Base-by-base conservation (phyloP, 129 eudicot genomes). In the Apium graveolens region DNA sequence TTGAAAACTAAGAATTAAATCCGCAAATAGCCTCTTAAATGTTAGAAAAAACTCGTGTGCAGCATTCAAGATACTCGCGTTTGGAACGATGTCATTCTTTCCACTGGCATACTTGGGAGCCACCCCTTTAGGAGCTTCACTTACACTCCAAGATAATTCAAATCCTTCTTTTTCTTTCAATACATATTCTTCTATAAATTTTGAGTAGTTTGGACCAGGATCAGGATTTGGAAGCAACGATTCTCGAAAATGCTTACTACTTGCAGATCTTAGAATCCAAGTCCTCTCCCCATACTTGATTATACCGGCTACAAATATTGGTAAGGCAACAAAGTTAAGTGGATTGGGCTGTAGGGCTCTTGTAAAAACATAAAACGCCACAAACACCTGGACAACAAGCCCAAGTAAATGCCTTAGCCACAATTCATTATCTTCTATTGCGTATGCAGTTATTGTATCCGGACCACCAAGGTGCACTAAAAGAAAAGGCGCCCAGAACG, bases 401-500 rank as follows among this genome's bases (percentile, higher is more conserved):
- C 83, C 85, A 13, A 63, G 79, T 70, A 78, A 32, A 60, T 83
- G 87, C 45, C 89, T 60, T 53, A 80, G 79, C 87, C 87, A 86
- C 42, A 86, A 84, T 70, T 86, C 89, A 69, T 83, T 86, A 63
- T 86, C 89, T 72, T 83, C 89, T 27, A 86, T 63, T 5, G 87
- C 72, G 73, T 80, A 84, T 21, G 89, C 89, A 72, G 85, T 80
- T 13, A 86, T 83, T 13, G 87, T 81, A 70, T 86, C 89, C 5
- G 86, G 89, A 17, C 88, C 88, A 31, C 88, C 88, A 16, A 85
- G 76, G 75, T 85, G 88, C 31, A 85, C 78, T 41, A 85, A 74
- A 6, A 82, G 78, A 85, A 85, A 85, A 0, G 88, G 91, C 27
- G 91, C 88, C 90, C 90, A 87, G 38, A 87, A 84, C 5, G 90